Percentiles rank a stretch among this genome's conserved stretches.
Conservation (phyloP, 805 yeast species). For the Priceomyces carsonii region DNA sequence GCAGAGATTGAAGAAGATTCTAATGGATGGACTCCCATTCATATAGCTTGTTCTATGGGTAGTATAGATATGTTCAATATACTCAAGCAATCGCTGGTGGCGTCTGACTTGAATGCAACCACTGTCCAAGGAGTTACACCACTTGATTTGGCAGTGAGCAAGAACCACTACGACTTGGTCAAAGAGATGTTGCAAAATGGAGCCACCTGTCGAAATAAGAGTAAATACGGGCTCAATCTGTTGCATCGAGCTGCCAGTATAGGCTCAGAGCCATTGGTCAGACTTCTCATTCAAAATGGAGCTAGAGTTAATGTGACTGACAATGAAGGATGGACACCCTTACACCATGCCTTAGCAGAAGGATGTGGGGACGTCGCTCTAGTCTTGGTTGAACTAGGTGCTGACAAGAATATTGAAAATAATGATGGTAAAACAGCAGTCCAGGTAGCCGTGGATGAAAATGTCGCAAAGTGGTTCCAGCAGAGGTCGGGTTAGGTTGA, state of each 20-base stretch:
- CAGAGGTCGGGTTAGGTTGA: no score
- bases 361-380: conserved; percentile 81
- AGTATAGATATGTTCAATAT: conserved; percentile 50
- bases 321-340: conserved; percentile 75
- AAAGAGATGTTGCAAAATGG: conserved; percentile 51
- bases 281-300: conserved; percentile 46
- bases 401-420: conserved; percentile 53
- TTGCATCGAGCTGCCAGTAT: conserved; percentile 81
- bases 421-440: conserved; percentile 49
- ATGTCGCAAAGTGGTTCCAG: conserved; percentile 16
- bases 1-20: conserved; percentile 78
- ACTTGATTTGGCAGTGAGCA: conserved; percentile 75
- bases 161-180: conserved; percentile 57
- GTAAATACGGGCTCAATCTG: conserved; percentile 63
- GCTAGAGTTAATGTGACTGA: conserved; percentile 73
- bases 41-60: conserved; percentile 80
- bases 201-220: conserved; percentile 67
- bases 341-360: conserved; percentile 90
- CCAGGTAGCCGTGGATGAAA: conserved; percentile 37
- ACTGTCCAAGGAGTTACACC: conserved; percentile 74
- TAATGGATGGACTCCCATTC: conserved; percentile 88
- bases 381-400: conserved; percentile 62
- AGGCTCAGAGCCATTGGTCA: conserved; percentile 63
- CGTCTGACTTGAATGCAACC: conserved; percentile 59
- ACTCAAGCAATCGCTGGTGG: conserved; percentile 49